Evolutionary conservation across 2,329 filamentous ascomycete species (phyloP), one percentile per base, ranked within the genome.

Genomic region (Curvularia sp.): DNA sequence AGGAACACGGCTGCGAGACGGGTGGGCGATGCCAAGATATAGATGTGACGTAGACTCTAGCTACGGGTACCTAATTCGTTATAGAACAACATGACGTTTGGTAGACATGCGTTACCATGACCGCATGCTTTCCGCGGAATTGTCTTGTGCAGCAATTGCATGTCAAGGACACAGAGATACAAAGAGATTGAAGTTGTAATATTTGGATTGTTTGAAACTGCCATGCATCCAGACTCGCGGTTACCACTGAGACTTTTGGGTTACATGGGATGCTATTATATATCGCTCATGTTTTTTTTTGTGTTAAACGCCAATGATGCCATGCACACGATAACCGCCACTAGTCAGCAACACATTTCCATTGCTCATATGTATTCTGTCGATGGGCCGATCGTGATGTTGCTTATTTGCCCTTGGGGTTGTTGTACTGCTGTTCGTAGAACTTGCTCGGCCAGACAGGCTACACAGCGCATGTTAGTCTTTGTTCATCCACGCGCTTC

Each of bases 1-100:
- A 84, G 89, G 65, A 93, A 92, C 75, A 77, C 77, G n/a, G 80
- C 84, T 36, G 79, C 79, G 43, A 79, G 81, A 60, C 78, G 79
- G 46, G 80, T 77, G 56, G 62, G 66, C n/a, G 69, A 71, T 51
- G 64, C 67, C 30, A 77, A 75, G 63, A 68, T 77, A 61, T 77
- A 75, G 68, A 69, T 28, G 25, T 49, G 49, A 39, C 47, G 19
- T 43, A 38, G 9, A 19, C 15, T 45, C 18, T n/a, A 12, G 15
- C 36, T 19, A 43, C 15, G 32, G 30, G 39, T 25, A 13, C 18
- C 18, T 15, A 43, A 36, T 36, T 12, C n/a, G n/a, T 41, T 32
- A 13, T 18, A 25, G 13, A 18, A 32, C 12, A 46, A 43, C 12
- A 32, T 25, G 41, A 41, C 23, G 9, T 10, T 15, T 21, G 32